Evolutionary conservation across 257 asterid genomes (phyloP).

Genomic region (Echium plantagineum): DNA sequence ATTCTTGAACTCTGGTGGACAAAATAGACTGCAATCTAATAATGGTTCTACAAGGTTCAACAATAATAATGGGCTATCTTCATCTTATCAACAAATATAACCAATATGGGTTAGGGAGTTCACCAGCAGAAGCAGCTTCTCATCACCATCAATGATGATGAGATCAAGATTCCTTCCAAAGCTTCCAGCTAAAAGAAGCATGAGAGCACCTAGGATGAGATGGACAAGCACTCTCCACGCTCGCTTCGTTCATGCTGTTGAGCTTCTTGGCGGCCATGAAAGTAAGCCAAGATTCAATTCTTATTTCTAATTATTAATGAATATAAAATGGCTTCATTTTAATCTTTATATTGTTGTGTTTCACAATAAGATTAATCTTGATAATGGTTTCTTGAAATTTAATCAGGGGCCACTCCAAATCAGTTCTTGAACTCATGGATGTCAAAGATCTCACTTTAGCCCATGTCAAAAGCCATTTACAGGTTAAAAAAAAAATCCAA

Average conservation of each 20-base stretch:
- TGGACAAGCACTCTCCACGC: constrained; percentile 89
- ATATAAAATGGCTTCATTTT: no score
- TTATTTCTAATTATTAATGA: no score
- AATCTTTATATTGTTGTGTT: not conserved
- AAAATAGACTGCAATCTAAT: not conserved
- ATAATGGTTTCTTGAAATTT: not conserved
- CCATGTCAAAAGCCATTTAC: constrained; percentile 84
- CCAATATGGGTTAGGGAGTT: constrained; percentile 27
- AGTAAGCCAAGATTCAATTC: no score
- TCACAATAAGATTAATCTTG: not conserved
- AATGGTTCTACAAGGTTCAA: constrained; percentile 8
- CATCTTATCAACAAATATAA: constrained; percentile 19
- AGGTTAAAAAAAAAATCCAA: no score
- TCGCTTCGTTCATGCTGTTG: constrained; percentile 91
- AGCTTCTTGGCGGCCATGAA: constrained; percentile 96
- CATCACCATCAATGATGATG: constrained; percentile 23
- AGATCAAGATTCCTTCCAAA: constrained; percentile 64
- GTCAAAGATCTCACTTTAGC: constrained; percentile 86
- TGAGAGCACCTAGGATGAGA: constrained; percentile 89
- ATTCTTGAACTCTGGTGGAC: constrained; percentile 13
- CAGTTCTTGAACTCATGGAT: constrained; percentile 88
- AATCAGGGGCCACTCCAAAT: constrained; percentile 79
- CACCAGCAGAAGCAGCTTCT: constrained; percentile 17
- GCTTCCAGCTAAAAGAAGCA: constrained; percentile 56
- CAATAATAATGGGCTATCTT: constrained; percentile 27